A percentile compares a stretch with the other conserved stretches of the same genome.
Evolutionary conservation across 441 rosid genomes (phyloP).

Genomic region (Macaranga tanarius): DNA sequence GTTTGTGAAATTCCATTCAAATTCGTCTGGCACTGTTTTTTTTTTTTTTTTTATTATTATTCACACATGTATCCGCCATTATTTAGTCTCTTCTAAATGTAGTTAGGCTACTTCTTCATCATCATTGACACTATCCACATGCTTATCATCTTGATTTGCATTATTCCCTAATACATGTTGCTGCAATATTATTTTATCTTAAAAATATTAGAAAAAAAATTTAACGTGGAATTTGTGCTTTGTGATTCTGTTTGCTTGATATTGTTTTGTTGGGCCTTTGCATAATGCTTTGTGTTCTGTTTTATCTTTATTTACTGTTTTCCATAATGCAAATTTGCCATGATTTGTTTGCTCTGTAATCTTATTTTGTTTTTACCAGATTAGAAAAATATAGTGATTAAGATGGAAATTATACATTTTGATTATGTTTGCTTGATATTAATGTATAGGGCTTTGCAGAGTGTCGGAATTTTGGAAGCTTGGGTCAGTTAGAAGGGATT

Average conservation of each 20-base stretch:
- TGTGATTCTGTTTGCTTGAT: constrained; percentile 50
- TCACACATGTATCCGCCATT: neutral
- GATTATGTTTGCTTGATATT: constrained; percentile 56
- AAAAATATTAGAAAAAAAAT: neutral
- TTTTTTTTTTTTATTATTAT: neutral
- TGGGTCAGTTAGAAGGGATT: constrained; percentile 86
- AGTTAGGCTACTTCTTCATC: constrained; percentile 9
- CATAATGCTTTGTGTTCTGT: constrained; percentile 44
- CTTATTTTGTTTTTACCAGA: constrained; percentile 7
- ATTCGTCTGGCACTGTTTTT: neutral
- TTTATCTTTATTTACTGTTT: neutral
- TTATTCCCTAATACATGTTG: neutral
- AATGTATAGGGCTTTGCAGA: constrained; percentile 98
- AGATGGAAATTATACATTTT: constrained; percentile 30
- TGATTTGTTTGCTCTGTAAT: constrained; percentile 12
- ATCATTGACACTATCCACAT: neutral
- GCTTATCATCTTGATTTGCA: neutral
- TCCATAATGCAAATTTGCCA: neutral
- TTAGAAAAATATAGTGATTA: constrained; percentile 2
- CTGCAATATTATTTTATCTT: constrained; percentile 3
- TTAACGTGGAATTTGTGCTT: constrained; percentile 23
- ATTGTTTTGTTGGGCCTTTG: constrained; percentile 84
- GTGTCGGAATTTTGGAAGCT: constrained; percentile 88
- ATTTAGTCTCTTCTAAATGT: neutral
- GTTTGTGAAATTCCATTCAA: neutral